phyloP scores from a whole-genome alignment of 1,284 basidiomycete species.

The Termitomyces sp. region DNA sequence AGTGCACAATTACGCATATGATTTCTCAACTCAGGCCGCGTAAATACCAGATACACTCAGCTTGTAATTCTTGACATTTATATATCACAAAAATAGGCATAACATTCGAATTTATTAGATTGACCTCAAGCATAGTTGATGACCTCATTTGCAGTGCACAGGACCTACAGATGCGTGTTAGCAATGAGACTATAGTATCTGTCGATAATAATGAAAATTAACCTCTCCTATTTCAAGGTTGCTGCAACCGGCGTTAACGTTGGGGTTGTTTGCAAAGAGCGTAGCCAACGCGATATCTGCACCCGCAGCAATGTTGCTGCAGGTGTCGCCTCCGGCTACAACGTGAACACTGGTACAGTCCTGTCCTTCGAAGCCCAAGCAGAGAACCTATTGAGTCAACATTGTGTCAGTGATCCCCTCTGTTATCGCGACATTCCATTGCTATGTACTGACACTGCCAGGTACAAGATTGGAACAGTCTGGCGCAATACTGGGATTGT shows the following conservation, averaged over 20 bases:
- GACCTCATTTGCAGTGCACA: constrained; percentile 7
- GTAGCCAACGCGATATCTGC: constrained; percentile 34
- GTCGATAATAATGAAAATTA: not conserved
- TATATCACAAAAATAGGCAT: not conserved
- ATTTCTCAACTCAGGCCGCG: not conserved
- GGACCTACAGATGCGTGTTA: not conserved
- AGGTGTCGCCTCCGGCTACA: constrained; percentile 36
- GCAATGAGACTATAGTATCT: not conserved
- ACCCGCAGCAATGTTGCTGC: constrained; percentile 32
- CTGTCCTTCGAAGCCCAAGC: constrained; percentile 37
- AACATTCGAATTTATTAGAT: not conserved
- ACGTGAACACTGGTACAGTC: constrained; percentile 40
- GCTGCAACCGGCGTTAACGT: constrained; percentile 41
- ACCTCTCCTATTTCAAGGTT: constrained; percentile 47
- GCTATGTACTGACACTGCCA: not conserved
- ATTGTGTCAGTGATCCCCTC: not conserved
- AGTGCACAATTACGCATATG: not conserved
- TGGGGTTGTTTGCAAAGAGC: constrained; percentile 53
- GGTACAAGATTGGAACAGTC: not conserved
- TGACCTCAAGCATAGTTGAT: not conserved
- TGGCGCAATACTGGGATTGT: not conserved
- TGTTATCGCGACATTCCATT: not conserved
- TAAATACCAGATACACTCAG: not conserved
- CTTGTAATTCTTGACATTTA: not conserved
- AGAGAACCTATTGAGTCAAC: constrained; percentile 26